These are phyloP conservation scores for Fusarium goolgardi DNA, from an alignment of 2,329 filamentous ascomycete genomes.

Conservation along the genomic window DNA sequence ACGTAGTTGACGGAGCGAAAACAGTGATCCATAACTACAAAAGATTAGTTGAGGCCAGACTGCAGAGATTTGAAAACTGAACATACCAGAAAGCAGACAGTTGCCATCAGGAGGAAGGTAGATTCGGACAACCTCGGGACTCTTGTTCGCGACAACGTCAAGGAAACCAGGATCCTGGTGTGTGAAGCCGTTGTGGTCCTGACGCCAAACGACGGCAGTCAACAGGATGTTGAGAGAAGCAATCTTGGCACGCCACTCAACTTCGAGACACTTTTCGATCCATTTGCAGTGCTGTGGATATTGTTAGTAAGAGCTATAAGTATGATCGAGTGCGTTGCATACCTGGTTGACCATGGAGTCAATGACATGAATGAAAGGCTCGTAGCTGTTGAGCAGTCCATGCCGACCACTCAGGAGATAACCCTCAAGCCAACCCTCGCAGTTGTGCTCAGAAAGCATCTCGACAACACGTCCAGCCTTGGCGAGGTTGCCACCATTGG, in stretches of 20 bases:
- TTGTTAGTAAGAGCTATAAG: constrained; percentile 16
- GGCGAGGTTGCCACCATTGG: constrained; percentile 78
- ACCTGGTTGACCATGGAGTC: constrained; percentile 86
- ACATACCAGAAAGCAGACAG: constrained; percentile 71
- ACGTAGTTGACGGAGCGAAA: constrained; percentile 80
- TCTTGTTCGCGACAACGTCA: constrained; percentile 83
- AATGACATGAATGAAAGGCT: constrained; percentile 85
- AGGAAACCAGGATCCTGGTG: constrained; percentile 86
- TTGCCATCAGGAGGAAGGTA: constrained; percentile 86
- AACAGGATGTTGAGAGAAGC: constrained; percentile 83
- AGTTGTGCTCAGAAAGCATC: constrained; percentile 84
- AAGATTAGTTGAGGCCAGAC: constrained; percentile 27
- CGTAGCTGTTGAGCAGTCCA: constrained; percentile 82
- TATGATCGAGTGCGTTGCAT: constrained; percentile 27
- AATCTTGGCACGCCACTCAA: constrained; percentile 79
- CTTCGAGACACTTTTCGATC: constrained; percentile 84
- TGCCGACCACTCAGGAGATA: constrained; percentile 81
- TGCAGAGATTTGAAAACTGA: background rate
- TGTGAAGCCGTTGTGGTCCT: constrained; percentile 87
- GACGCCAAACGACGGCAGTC: constrained; percentile 82
- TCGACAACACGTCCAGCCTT: constrained; percentile 80
- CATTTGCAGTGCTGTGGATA: constrained; percentile 77
- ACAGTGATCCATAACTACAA: constrained; percentile 76
- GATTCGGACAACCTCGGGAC: constrained; percentile 81
- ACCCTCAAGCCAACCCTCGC: constrained; percentile 83